Percentiles rank a stretch among this genome's conserved stretches.
phyloP scores from a whole-genome alignment of 768 basidiomycete species.

The Floccularia luteovirens region DNA sequence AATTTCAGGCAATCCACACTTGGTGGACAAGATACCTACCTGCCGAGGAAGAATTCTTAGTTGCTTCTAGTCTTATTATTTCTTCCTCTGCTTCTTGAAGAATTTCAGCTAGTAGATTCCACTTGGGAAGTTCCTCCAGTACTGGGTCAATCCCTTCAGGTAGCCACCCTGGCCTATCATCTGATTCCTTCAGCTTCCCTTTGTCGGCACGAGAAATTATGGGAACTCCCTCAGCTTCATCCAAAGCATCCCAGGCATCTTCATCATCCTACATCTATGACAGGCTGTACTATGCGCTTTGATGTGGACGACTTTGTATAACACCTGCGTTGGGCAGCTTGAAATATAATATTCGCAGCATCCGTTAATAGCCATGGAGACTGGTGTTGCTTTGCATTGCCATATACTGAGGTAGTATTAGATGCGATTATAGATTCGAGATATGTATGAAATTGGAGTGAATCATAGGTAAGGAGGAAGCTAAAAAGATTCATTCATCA shows the following conservation, averaged over 20 bases:
- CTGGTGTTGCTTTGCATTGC: slow-evolving; percentile 55
- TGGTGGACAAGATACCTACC: slow-evolving; percentile 10
- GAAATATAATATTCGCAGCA: slow-evolving; percentile 82
- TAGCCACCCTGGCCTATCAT: slow-evolving; percentile 47
- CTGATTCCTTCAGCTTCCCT: slow-evolving; percentile 11
- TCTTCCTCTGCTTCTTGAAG: slow-evolving; percentile 89
- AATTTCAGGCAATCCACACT: background rate
- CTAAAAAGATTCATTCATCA: slow-evolving; percentile 23
- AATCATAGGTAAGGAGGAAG: slow-evolving; percentile 85
- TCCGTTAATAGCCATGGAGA: slow-evolving; percentile 92
- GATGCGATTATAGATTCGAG: slow-evolving; percentile 80
- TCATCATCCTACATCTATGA: slow-evolving; percentile 50
- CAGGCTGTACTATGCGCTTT: slow-evolving; percentile 15
- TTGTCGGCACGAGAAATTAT: slow-evolving; percentile 4
- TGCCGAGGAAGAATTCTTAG: slow-evolving; percentile 15
- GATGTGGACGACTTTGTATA: slow-evolving; percentile 41
- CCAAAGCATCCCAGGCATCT: slow-evolving; percentile 69
- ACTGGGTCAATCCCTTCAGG: slow-evolving; percentile 78
- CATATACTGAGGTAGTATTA: slow-evolving; percentile 34
- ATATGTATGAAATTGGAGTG: slow-evolving; percentile 85
- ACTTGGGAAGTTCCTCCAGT: slow-evolving; percentile 93
- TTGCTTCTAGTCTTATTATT: slow-evolving; percentile 53
- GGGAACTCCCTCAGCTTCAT: slow-evolving; percentile 46
- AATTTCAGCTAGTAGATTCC: slow-evolving; percentile 79
- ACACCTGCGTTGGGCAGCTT: slow-evolving; percentile 73